Evolutionary conservation across 805 yeast genomes (phyloP).

Genomic region (Hyphopichia homilentoma): DNA sequence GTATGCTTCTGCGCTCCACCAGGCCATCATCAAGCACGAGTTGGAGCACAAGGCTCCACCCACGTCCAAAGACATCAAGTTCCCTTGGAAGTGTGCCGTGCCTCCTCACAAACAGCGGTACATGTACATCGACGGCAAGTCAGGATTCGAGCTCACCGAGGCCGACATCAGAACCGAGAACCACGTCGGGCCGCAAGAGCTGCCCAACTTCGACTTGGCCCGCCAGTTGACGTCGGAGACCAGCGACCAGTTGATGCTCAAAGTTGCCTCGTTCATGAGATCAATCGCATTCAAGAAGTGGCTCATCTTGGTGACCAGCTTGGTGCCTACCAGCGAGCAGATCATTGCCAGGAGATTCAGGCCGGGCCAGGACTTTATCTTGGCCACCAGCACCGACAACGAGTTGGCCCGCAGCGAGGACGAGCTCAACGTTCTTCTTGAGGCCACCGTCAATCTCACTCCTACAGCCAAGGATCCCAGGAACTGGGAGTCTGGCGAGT

Average conservation of each 20-base stretch:
- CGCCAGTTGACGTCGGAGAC: background rate
- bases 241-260: conserved; percentile 40
- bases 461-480: conserved; percentile 52
- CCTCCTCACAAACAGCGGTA: conserved; percentile 94
- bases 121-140: conserved; percentile 71
- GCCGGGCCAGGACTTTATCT: conserved; percentile 90
- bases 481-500: conserved; percentile 86
- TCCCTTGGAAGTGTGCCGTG: conserved; percentile 86
- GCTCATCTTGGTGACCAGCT: conserved; percentile 57
- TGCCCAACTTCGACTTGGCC: conserved; percentile 50
- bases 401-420: conserved; percentile 30
- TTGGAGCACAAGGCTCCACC: conserved; percentile 60
- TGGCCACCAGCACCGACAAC: conserved; percentile 67
- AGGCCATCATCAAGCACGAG: conserved; percentile 52
- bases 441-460: conserved; percentile 78
- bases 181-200: conserved; percentile 45
- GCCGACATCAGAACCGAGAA: conserved; percentile 26
- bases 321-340: conserved; percentile 62
- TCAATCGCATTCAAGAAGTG: conserved; percentile 66
- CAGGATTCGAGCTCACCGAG: conserved; percentile 25
- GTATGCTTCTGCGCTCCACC: conserved; percentile 45
- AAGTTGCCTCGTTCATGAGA: conserved; percentile 55
- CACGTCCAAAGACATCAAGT: conserved; percentile 47
- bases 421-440: conserved; percentile 50
- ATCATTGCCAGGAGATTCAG: conserved; percentile 80